Percentiles rank a stretch among this genome's conserved stretches.
Conservation (phyloP, 2,329 filamentous ascomycete genomes). For the Calonectria hongkongensis region DNA sequence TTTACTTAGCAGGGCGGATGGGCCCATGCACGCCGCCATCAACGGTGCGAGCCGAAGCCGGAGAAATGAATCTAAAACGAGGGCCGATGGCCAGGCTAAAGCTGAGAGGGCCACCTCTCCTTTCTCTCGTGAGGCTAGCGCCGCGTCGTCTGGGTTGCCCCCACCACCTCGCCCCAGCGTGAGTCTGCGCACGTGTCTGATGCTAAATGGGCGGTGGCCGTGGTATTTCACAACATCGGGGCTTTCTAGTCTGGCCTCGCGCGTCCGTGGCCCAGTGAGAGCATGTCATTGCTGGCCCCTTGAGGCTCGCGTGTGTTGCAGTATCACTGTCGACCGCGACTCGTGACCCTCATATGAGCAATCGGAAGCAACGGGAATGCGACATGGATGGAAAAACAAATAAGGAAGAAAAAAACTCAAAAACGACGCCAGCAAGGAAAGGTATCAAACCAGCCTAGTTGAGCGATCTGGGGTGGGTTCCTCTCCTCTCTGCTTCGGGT, state of each 20-base stretch:
- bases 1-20: conserved; percentile 39
- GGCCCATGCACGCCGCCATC: conserved; percentile 57
- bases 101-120: conserved; percentile 44
- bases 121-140: conserved; percentile 50
- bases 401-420: conserved; percentile 17
- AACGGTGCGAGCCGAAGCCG: conserved; percentile 63
- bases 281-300: background rate
- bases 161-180: conserved; percentile 46
- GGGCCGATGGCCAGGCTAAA: conserved; percentile 54
- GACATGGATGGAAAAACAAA: conserved; percentile 17
- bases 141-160: conserved; percentile 43
- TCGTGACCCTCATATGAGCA: background rate
- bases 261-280: background rate
- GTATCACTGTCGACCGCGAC: background rate
- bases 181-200: conserved; percentile 59
- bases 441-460: conserved; percentile 29
- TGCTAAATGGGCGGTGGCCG: conserved; percentile 57
- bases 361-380: conserved; percentile 23
- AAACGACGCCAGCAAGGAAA: conserved; percentile 21
- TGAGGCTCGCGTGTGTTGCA: background rate
- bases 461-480: conserved; percentile 38
- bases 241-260: conserved; percentile 6
- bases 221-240: conserved; percentile 10
- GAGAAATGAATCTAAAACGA: conserved; percentile 58
- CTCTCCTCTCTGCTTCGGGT: conserved; percentile 40